Evolutionary conservation across 139 green algal genomes (phyloP), one percentile per base, ranked within the genome.

Genomic region (Chlorella sp.): DNA sequence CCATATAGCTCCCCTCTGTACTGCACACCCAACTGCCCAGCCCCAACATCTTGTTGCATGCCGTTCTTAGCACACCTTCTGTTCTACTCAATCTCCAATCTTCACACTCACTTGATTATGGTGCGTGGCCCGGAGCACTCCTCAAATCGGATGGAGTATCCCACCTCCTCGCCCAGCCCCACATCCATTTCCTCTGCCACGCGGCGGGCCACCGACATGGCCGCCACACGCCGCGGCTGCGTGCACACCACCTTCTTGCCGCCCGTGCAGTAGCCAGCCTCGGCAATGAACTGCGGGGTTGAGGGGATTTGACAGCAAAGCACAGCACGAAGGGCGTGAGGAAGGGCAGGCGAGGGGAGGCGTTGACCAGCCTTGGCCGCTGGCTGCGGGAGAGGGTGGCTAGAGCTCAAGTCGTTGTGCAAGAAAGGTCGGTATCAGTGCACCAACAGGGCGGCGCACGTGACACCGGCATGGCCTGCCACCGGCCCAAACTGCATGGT

Each of bases 71-170:
- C n/a, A n/a, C n/a, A n/a, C n/a, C n/a, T n/a, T n/a, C n/a, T n/a
- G n/a, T n/a, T n/a, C n/a, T n/a, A n/a, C n/a, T n/a, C n/a, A n/a
- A n/a, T n/a, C n/a, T n/a, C n/a, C n/a, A 57, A 57, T 16, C 48
- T 57, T 57, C 21, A 40, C 18, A 36, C 92, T 85, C 89, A 97
- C 95, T 98, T 98, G 69, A 98, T 90, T 36, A 95, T 60, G 22
- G 96, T 98, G 53, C 94, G 93, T 15, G 94, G 94, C 3, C 93
- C 92, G 37, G 91, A 95, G 79, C 88, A 89, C 83, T 98, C 96
- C 90, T 98, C 96, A 92, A 98, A 98, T 83, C 96, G 95, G 91
- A 98, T 98, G 77, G 90, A 96, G 93, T 98, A 98, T 21, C 97
- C 97, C 16, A 99, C 97, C 93, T 98, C 91, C n/a, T 97, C 85